Base-by-base conservation (phyloP, 2,329 filamentous ascomycete genomes). In the Coniosporium tulheliwenetii region DNA sequence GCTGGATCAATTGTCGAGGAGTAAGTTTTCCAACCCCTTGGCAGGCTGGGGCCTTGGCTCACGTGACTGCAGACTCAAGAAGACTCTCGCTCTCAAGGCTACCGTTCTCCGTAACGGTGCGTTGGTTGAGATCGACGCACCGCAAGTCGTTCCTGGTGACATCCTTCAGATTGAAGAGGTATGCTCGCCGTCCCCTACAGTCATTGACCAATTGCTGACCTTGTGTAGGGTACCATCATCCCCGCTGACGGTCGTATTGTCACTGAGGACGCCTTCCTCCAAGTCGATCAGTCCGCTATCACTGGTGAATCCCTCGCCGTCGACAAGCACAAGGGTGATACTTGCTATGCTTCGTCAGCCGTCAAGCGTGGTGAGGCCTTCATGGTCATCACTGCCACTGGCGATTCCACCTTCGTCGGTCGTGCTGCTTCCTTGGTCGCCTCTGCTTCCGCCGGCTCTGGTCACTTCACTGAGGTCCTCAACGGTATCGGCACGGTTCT, bases 261-360 rank as follows among this genome's bases (percentile, higher is more conserved):
- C 47, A 86, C 83, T 53, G 80, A 87, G 52, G 78, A 80, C 59
- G 81, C 83, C 45, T 86, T 85, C 69, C 73, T 89, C 46, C 85
- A 93, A 66, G 81, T 93, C 48, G 85, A 94, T 63, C 86, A 93
- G 69, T 93, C 85, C 45, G 78, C 84, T 59, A 85, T 93, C 58
- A 93, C 86, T 44, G 85, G 86, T 52, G 85, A 94, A 66, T 93
- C 86, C 48, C 77, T 93, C 44, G 85, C 85, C 50, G 85, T 91
- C 50, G 85, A 93, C 66, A 93, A 91, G 71, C 79, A 84, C 67
- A 75, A 78, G 59, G 75, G 75, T 47, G 86, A 93, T 61, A 72
- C 74, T 55, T 85, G 82, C 63, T 93, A 83, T 58, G 79, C 82
- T 56, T 93, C 85, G 8, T 93, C 85, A 34, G 79, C 80, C 48